Evolutionary conservation across 2,329 filamentous ascomycete species (phyloP).

Genomic region (Exophiala oligosperma): DNA sequence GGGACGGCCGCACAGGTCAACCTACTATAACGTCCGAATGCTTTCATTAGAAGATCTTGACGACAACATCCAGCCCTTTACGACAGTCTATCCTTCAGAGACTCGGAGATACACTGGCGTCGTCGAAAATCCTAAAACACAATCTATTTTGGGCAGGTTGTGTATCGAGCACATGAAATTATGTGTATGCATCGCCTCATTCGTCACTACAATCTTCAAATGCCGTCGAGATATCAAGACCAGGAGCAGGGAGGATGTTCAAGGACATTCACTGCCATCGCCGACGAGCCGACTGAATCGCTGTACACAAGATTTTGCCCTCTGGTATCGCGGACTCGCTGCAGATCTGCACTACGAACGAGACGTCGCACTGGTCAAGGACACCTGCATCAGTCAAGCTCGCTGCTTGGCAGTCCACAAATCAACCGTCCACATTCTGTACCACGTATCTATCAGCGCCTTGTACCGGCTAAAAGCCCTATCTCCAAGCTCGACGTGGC

Average conservation of each 20-base stretch:
- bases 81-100: not conserved
- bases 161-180: slow-evolving; percentile 9
- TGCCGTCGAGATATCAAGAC: slow-evolving; percentile 1
- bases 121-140: not conserved
- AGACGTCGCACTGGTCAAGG: not conserved
- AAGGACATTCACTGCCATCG: not conserved
- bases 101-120: not conserved
- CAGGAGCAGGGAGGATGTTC: not conserved
- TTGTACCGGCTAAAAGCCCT: slow-evolving; percentile 7
- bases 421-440: slow-evolving; percentile 1
- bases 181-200: slow-evolving; percentile 2
- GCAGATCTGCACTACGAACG: not conserved
- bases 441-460: slow-evolving; percentile 6
- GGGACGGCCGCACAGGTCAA: slow-evolving; percentile 1
- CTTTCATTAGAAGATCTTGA: slow-evolving; percentile 4
- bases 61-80: not conserved
- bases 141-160: not conserved
- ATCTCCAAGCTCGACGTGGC: slow-evolving; percentile 3
- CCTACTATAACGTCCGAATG: slow-evolving; percentile 1
- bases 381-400: not conserved
- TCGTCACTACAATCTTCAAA: slow-evolving; percentile 3
- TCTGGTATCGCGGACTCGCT: slow-evolving; percentile 2
- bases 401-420: slow-evolving; percentile 3
- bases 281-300: not conserved
- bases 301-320: slow-evolving; percentile 2